These are phyloP conservation scores for Cryptosporidium sp. DNA, from an alignment of 169 alveolate species.

Conservation along the genomic window DNA sequence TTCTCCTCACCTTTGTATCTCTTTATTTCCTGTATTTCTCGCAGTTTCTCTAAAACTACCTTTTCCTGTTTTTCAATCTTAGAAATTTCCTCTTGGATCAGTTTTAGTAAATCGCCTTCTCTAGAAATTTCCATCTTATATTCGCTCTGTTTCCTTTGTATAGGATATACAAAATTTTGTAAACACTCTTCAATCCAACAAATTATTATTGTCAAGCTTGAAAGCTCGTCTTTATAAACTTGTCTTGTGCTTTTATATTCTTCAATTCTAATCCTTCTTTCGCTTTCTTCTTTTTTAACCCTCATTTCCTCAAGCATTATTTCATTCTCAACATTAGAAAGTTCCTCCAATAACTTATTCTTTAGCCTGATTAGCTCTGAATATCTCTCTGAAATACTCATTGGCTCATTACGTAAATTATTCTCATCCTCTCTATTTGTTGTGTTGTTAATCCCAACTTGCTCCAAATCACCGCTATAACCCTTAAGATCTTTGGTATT, in stretches of 20 bases:
- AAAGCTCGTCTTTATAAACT: slow-evolving; percentile 32
- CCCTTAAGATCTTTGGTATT: neutral
- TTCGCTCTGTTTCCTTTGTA: slow-evolving; percentile 33
- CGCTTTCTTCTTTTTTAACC: slow-evolving; percentile 54
- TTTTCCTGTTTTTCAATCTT: slow-evolving; percentile 62
- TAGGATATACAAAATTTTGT: slow-evolving; percentile 30
- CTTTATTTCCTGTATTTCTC: slow-evolving; percentile 39
- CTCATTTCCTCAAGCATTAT: slow-evolving; percentile 27
- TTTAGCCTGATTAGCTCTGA: slow-evolving; percentile 5
- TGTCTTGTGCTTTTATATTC: slow-evolving; percentile 5
- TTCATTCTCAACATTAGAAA: slow-evolving; percentile 40
- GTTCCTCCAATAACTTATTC: slow-evolving; percentile 29
- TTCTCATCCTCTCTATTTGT: neutral
- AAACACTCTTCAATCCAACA: slow-evolving; percentile 65
- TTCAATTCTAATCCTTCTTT: slow-evolving; percentile 19
- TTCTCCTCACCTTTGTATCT: slow-evolving; percentile 52
- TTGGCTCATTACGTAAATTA: neutral
- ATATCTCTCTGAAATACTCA: slow-evolving; percentile 15
- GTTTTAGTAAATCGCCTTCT: slow-evolving; percentile 7
- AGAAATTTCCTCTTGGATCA: slow-evolving; percentile 28
- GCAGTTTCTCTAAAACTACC: slow-evolving; percentile 26
- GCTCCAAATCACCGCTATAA: neutral
- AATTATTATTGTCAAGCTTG: slow-evolving; percentile 47
- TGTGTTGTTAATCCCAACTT: neutral
- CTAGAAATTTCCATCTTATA: slow-evolving; percentile 16